Conservation (phyloP, 1,139 yeast species). For the Candida glucosophila region DNA sequence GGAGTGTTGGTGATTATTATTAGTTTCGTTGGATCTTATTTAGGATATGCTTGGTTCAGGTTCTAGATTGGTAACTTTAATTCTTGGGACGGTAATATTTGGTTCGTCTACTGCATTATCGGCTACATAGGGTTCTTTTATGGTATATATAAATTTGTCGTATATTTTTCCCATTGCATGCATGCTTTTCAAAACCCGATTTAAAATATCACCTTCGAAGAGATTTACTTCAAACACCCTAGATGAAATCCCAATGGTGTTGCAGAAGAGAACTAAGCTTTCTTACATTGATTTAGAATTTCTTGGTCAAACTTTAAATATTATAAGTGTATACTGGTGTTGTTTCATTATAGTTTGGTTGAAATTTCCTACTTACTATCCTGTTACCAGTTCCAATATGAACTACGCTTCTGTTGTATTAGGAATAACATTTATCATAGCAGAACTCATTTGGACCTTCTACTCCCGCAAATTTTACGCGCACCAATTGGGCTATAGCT, state of each 20-base stretch:
- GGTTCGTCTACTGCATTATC: conserved; percentile 18
- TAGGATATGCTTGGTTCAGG: conserved; percentile 15
- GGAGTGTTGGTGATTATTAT: conserved; percentile 15
- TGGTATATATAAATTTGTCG: conserved; percentile 22
- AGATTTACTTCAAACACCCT: conserved; percentile 6
- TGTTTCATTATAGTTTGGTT: conserved; percentile 21
- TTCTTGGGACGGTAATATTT: conserved; percentile 16
- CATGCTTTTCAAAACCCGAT: conserved; percentile 11
- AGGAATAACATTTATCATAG: conserved; percentile 21
- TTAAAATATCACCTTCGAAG: conserved; percentile 8
- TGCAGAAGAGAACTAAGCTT: conserved; percentile 8
- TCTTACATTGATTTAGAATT: conserved; percentile 19
- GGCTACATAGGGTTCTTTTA: conserved; percentile 21
- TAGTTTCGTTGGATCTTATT: too few species aligned
- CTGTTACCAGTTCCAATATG: conserved; percentile 25
- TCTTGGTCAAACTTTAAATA: conserved; percentile 18
- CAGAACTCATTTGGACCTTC: conserved; percentile 19
- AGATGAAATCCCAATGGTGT: conserved; percentile 7
- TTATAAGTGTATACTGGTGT: conserved; percentile 19
- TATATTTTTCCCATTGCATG: conserved; percentile 20
- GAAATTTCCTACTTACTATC: conserved; percentile 18
- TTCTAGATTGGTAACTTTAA: conserved; percentile 15
- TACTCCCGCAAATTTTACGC: conserved; percentile 15
- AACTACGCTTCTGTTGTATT: conserved; percentile 30
- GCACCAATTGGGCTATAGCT: too few species aligned